Base-by-base conservation (phyloP, 2,329 filamentous ascomycete genomes). In the Penicillium oxalicum region DNA sequence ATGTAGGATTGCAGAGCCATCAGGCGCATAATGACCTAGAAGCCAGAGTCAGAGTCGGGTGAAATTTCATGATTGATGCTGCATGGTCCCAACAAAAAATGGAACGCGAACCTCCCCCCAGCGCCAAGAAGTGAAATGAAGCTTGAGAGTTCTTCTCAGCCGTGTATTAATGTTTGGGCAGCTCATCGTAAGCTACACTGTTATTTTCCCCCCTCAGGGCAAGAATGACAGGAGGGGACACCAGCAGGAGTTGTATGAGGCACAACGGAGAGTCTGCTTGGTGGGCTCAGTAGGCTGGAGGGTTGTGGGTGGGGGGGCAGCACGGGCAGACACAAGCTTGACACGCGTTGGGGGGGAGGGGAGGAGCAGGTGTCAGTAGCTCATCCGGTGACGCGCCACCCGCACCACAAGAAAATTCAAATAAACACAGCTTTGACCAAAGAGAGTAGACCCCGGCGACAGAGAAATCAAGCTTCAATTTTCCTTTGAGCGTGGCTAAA, bases 1-100 rank as follows among this genome's bases (percentile, higher is more conserved):
- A 95, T 83, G 36, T 89, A 80, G 52, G 84, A 82, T 63, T 91
- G 82, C 44, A 96, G 85, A 50, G 85, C 87, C 56, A 85, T 82
- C 56, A 95, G 83, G 48, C 88, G 82, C 63, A 87, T 78, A 60
- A 88, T 81, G 57, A 91, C 83, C 87, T 91, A 24, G 66, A 26
- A 50, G 40, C 4, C 40, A 12, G 9, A 28, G 6, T 32, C 5
- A 39, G 5, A 11, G 35, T 9, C 25, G 4, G 9, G 12, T 5
- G 32, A 27, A n/a, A 2, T 25, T 5, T n/a, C 18, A 7, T n/a
- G 18, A n/a, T 34, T n/a, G 18, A n/a, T 34, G 18, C 18, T 18
- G 18, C 18, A 18, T 1, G 18, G 18, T 18, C 18, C 18, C 18
- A 18, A 18, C 18, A 18, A 18, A 18, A 18, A 18, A 18, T 18